Percentiles rank a stretch among this genome's conserved stretches.
Conservation (phyloP, 371 early-diverging fungal species). For the Amoeboaphelidium occidentale region DNA sequence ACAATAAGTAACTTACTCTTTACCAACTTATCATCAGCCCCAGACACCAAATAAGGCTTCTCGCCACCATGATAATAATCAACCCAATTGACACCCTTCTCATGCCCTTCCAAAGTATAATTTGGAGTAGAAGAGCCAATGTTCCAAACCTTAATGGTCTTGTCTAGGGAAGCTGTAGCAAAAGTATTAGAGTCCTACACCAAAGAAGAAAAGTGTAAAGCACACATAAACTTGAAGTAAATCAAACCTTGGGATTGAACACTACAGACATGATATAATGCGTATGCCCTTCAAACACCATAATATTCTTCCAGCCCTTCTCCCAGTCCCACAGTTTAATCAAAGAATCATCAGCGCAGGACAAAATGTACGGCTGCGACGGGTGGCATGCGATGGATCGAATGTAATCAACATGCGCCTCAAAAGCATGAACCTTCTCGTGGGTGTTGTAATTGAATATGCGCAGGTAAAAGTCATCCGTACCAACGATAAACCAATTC, state of each 20-base stretch:
- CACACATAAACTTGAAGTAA: too few species aligned
- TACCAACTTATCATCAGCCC: conserved; percentile 62
- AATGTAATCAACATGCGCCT: conserved; percentile 97
- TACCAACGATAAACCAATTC: conserved; percentile 88
- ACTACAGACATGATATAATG: conserved; percentile 92
- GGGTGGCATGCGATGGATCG: conserved; percentile 88
- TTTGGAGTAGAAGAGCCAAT: conserved; percentile 58
- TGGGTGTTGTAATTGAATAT: conserved; percentile 98
- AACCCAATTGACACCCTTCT: conserved; percentile 80
- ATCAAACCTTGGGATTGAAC: conserved; percentile 95
- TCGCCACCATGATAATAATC: conserved; percentile 87
- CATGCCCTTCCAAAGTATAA: conserved; percentile 80
- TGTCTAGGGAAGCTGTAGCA: conserved; percentile 78
- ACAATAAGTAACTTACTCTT: not conserved
- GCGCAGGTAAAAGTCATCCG: conserved; percentile 90
- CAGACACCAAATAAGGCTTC: conserved; percentile 77
- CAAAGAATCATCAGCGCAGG: conserved; percentile 92
- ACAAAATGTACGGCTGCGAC: conserved; percentile 71
- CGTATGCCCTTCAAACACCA: conserved; percentile 92
- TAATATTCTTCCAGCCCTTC: conserved; percentile 83
- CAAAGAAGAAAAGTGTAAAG: too few species aligned
- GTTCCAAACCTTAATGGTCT: conserved; percentile 77
- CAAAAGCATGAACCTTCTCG: conserved; percentile 81
- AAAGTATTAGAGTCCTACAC: conserved; percentile 89
- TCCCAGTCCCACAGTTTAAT: conserved; percentile 99